Conservation (phyloP, 306 rosid species). For the Myrica gale region DNA sequence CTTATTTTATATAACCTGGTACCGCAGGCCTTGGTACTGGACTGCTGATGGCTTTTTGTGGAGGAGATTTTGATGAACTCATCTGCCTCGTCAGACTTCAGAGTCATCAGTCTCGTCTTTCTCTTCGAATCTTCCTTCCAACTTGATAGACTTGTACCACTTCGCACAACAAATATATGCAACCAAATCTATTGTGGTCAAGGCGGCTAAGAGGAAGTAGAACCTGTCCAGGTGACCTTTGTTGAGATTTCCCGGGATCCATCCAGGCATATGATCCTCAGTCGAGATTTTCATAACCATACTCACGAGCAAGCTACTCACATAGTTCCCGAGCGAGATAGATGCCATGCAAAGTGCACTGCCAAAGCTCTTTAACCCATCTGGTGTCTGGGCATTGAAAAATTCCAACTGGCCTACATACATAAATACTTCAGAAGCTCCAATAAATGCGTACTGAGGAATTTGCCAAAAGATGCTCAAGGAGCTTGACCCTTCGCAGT, state of each 20-base stretch:
- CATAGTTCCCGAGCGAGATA: constrained; percentile 92
- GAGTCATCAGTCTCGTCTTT: constrained; percentile 35
- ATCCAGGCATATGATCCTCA: constrained; percentile 85
- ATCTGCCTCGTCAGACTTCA: constrained; percentile 37
- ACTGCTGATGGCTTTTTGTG: constrained; percentile 12
- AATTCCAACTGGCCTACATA: constrained; percentile 96
- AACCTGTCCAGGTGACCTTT: constrained; percentile 90
- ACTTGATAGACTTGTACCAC: constrained; percentile 87
- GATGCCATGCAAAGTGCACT: constrained; percentile 99
- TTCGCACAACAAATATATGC: constrained; percentile 73
- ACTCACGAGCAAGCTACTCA: constrained; percentile 83
- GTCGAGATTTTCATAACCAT: constrained; percentile 96
- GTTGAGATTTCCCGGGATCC: constrained; percentile 99
- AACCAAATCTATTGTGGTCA: constrained; percentile 72
- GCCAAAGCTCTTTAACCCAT: constrained; percentile 93
- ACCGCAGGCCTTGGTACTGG: constrained; percentile 36
- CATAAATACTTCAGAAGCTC: constrained; percentile 99
- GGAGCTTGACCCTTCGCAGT: constrained; percentile 73
- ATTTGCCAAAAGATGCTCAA: constrained; percentile 95
- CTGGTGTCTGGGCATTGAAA: constrained; percentile 97
- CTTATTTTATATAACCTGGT: constrained; percentile 47
- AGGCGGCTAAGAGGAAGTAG: constrained; percentile 86
- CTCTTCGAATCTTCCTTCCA: constrained; percentile 57
- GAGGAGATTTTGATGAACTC: too few relatives aligned
- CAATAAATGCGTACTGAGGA: constrained; percentile 89